Evolutionary conservation across 805 yeast species (phyloP), one percentile per base, ranked within the genome.

Genomic region (Candida sanyiensis): DNA sequence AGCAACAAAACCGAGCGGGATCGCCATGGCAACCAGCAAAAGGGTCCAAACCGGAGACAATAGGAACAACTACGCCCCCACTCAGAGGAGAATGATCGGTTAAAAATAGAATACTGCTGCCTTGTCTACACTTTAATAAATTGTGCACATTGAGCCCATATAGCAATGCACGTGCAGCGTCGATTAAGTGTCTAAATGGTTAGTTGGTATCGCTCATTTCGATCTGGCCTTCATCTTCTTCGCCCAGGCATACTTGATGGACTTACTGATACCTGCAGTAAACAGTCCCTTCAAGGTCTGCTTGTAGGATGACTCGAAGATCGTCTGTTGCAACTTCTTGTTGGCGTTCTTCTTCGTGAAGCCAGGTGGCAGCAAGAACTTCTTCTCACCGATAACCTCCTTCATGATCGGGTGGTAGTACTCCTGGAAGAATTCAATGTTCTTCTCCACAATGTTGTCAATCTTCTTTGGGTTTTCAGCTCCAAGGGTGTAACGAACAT

Each of bases 391-490:
- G 16, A 64, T 53, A 5, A 66, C 66, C 37, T 65, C 70, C 26
- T 58, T 48, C 47, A 58, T 49, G 12, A 66, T 61, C 2, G 95
- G 96, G n/a, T 67, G 63, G 55, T 93, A 93, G 52, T 93, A 73
- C 40, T 63, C 61, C 42, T 80, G 72, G 63, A 93, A 93, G 45
- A 75, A 71, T 15, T 64, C 61, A 46, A 75, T 72, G 59, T 93
- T 96, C 57, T 83, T 83, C 9, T 62, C 58, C 3, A 93, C 97
- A 45, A 93, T 93, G 57, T 93, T 93, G 35, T 69, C 66, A 28
- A 89, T 84, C 59, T 93, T 93, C 50, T 80, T 70, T 5, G 97
- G 96, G 57, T 93, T 85, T 59, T 93, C 98, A 2, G 96, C 97
- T 8, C 86, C 85, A 21, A 89, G 65, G 30, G 70, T 66, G 73